Percentiles rank a stretch among this genome's conserved stretches.
These are phyloP conservation scores for Yamadazyma tumulicola DNA, from an alignment of 805 yeast species.

Conservation along the genomic window DNA sequence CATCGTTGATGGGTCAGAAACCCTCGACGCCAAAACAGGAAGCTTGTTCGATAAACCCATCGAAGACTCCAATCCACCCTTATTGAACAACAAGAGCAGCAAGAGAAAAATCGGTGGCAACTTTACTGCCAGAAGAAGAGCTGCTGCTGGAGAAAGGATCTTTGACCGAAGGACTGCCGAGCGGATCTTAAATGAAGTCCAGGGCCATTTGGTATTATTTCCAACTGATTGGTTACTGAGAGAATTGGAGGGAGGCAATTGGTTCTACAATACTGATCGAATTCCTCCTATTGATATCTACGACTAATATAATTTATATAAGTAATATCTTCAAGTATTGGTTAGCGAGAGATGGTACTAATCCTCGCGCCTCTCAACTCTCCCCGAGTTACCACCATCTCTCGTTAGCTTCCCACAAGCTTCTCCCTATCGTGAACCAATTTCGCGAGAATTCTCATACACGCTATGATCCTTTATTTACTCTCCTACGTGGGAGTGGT, in stretches of 20 bases:
- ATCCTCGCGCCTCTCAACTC: too few relatives aligned
- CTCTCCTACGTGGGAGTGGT: constrained; percentile 37
- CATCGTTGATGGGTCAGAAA: neutral
- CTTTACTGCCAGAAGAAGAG: constrained; percentile 23
- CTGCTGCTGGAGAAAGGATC: constrained; percentile 46
- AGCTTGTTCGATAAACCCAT: neutral
- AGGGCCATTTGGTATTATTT: constrained; percentile 87
- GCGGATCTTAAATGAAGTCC: constrained; percentile 62
- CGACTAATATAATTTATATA: constrained; percentile 56
- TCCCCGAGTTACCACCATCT: too few relatives aligned
- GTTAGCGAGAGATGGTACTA: too few relatives aligned
- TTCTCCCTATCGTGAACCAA: too few relatives aligned
- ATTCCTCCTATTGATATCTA: constrained; percentile 94
- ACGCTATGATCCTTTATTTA: constrained; percentile 40
- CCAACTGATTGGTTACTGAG: constrained; percentile 87
- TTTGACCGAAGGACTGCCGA: constrained; percentile 77
- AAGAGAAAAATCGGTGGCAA: constrained; percentile 14
- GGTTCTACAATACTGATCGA: constrained; percentile 93
- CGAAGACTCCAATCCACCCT: neutral
- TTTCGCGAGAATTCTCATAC: too few relatives aligned
- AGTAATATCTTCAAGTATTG: too few relatives aligned
- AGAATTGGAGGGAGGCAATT: constrained; percentile 87
- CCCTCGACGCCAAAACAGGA: neutral
- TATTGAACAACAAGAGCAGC: constrained; percentile 3
- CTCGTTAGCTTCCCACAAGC: too few relatives aligned